These are phyloP conservation scores for Dactylellina haptotyla DNA, from an alignment of 2,329 filamentous ascomycete species.

Conservation along the genomic window DNA sequence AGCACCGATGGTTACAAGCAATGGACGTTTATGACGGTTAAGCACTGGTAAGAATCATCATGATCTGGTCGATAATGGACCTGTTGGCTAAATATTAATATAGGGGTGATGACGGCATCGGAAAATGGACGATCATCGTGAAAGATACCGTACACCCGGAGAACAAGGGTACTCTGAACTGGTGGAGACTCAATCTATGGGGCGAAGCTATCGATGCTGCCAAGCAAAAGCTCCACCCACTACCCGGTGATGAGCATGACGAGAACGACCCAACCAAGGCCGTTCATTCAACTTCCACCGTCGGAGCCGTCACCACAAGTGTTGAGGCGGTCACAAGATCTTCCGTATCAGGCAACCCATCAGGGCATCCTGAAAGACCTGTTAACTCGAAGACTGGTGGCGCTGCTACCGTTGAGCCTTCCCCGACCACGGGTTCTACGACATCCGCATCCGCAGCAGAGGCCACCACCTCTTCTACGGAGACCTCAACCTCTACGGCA, in stretches of 20 bases:
- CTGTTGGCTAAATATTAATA: slow-evolving; percentile 59
- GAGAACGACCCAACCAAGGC: slow-evolving; percentile 71
- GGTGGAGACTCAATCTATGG: slow-evolving; percentile 96
- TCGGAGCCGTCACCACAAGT: slow-evolving; percentile 51
- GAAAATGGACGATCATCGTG: slow-evolving; percentile 89
- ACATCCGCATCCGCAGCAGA: slow-evolving; percentile 58
- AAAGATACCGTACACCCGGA: slow-evolving; percentile 85
- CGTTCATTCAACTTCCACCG: slow-evolving; percentile 59
- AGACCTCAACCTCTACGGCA: slow-evolving; percentile 16
- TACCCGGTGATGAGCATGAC: slow-evolving; percentile 76
- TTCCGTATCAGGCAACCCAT: slow-evolving; percentile 61
- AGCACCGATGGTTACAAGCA: slow-evolving; percentile 79
- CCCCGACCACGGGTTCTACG: slow-evolving; percentile 55
- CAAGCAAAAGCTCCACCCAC: slow-evolving; percentile 78
- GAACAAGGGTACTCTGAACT: slow-evolving; percentile 78
- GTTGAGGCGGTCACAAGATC: slow-evolving; percentile 29
- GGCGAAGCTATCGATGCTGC: slow-evolving; percentile 82
- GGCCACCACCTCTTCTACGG: slow-evolving; percentile 39
- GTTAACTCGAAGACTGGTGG: slow-evolving; percentile 69
- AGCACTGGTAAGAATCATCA: slow-evolving; percentile 77
- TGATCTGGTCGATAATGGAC: not conserved
- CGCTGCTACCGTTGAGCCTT: slow-evolving; percentile 51
- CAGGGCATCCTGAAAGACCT: slow-evolving; percentile 66
- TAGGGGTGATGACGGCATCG: slow-evolving; percentile 87
- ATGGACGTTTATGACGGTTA: slow-evolving; percentile 99